phyloP scores from a whole-genome alignment of 345 rosid genomes.

The Laguncularia racemosa region DNA sequence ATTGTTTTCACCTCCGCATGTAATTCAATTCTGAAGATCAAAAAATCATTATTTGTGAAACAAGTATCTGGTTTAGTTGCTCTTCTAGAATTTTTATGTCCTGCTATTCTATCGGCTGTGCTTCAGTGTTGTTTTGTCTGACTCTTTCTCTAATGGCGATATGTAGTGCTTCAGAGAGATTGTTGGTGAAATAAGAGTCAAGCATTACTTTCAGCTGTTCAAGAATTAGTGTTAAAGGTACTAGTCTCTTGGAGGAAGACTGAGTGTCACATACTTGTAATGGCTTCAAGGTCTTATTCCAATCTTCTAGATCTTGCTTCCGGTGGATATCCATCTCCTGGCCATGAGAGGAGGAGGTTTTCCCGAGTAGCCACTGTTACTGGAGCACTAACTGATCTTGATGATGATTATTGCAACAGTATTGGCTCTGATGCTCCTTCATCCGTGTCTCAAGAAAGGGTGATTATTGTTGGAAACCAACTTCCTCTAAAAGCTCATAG shows the following conservation, averaged over 20 bases:
- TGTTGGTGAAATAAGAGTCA: slow-evolving; percentile 3
- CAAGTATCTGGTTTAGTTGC: no score
- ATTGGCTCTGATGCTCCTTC: slow-evolving; percentile 85
- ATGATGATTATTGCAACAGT: slow-evolving; percentile 65
- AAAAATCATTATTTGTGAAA: no score
- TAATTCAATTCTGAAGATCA: no score
- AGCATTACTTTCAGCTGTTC: no score
- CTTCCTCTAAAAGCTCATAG: slow-evolving; percentile 71
- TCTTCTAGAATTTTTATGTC: no score
- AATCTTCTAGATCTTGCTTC: slow-evolving; percentile 90
- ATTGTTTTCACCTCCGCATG: no score
- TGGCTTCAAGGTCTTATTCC: slow-evolving; percentile 91
- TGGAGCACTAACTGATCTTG: slow-evolving; percentile 75
- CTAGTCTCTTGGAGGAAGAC: slow-evolving; percentile 5
- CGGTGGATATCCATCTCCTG: slow-evolving; percentile 46
- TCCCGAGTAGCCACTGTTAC: slow-evolving; percentile 92
- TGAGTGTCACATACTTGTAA: slow-evolving; percentile 9
- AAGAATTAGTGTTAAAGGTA: slow-evolving; percentile 10
- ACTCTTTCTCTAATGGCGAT: background rate
- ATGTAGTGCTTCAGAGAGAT: background rate
- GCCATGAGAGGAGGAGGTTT: slow-evolving; percentile 62
- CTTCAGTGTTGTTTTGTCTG: no score
- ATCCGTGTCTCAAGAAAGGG: slow-evolving; percentile 61
- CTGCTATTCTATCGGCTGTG: no score
- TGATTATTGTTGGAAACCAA: slow-evolving; percentile 91